These are phyloP conservation scores for Mycena epipterygia DNA, from an alignment of 768 basidiomycete genomes.

Conservation along the genomic window DNA sequence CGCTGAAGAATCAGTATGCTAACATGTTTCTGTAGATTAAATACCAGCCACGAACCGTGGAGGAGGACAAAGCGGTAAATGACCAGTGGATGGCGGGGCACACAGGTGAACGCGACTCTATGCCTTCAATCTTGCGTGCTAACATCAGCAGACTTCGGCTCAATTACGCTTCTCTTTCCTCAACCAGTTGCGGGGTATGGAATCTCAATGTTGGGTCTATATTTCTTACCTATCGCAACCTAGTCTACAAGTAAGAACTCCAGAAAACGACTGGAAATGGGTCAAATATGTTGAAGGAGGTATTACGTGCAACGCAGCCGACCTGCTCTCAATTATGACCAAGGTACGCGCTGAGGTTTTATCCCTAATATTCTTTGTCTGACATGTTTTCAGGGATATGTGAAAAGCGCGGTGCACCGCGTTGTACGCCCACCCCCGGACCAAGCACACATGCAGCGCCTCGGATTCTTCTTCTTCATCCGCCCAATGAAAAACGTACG, in stretches of 20 bases:
- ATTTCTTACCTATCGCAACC: background rate
- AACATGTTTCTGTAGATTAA: conserved; percentile 43
- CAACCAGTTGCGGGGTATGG: conserved; percentile 48
- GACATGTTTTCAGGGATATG: conserved; percentile 49
- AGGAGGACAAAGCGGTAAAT: conserved; percentile 55
- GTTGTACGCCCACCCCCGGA: conserved; percentile 63
- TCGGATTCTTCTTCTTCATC: conserved; percentile 63
- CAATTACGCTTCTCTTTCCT: conserved; percentile 53
- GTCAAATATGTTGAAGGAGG: conserved; percentile 49
- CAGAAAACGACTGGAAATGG: conserved; percentile 51
- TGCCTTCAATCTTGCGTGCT: background rate
- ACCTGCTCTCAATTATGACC: conserved; percentile 59
- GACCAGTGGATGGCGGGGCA: conserved; percentile 64
- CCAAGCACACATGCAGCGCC: conserved; percentile 55
- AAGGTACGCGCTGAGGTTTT: conserved; percentile 8
- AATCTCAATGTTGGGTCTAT: background rate
- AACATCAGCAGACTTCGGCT: conserved; percentile 34
- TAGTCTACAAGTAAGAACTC: conserved; percentile 51
- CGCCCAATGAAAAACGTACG: conserved; percentile 54
- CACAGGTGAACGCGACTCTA: conserved; percentile 48
- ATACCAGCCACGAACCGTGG: conserved; percentile 52
- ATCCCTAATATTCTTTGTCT: background rate
- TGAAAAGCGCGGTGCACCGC: conserved; percentile 63
- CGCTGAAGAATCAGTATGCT: no score
- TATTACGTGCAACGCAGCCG: conserved; percentile 52